Evolutionary conservation across 2,329 filamentous ascomycete species (phyloP).

Genomic region (Aspergillus sp.): DNA sequence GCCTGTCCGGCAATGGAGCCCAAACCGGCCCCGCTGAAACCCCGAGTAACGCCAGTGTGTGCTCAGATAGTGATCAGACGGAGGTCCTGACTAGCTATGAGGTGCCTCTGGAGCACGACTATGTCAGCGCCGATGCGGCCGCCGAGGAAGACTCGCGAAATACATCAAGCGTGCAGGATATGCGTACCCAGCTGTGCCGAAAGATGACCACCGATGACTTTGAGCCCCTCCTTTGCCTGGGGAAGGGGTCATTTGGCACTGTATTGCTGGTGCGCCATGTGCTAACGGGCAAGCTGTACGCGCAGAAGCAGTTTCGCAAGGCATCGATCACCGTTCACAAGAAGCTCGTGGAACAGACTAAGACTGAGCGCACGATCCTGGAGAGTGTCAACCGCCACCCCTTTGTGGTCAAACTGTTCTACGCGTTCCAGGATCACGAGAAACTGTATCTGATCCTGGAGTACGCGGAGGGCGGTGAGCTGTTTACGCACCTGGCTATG

Average conservation of each 20-base stretch:
- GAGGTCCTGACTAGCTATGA: slow-evolving; percentile 81
- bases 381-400: slow-evolving; percentile 96
- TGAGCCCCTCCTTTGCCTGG: slow-evolving; percentile 84
- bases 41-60: slow-evolving; percentile 61
- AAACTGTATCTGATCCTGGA: slow-evolving; percentile 97
- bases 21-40: slow-evolving; percentile 53
- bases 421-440: slow-evolving; percentile 97
- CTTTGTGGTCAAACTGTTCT: slow-evolving; percentile 97
- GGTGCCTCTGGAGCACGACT: slow-evolving; percentile 80
- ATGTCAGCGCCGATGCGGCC: slow-evolving; percentile 64
- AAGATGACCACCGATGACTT: slow-evolving; percentile 96
- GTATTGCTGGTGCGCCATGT: slow-evolving; percentile 91
- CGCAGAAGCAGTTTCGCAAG: slow-evolving; percentile 98
- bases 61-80: slow-evolving; percentile 65
- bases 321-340: slow-evolving; percentile 94
- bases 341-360: slow-evolving; percentile 93
- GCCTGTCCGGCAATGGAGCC: slow-evolving; percentile 63
- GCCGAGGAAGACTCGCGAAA: slow-evolving; percentile 35
- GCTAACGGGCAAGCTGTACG: slow-evolving; percentile 83
- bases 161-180: slow-evolving; percentile 57
- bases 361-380: slow-evolving; percentile 91
- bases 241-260: slow-evolving; percentile 94
- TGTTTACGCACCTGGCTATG: slow-evolving; percentile 91
- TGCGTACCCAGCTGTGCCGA: slow-evolving; percentile 57
- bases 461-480: slow-evolving; percentile 93